Evolutionary conservation across 192 early-diverging fungal genomes (phyloP), one percentile per base, ranked within the genome.

Genomic region (Chytriomyces sp.): DNA sequence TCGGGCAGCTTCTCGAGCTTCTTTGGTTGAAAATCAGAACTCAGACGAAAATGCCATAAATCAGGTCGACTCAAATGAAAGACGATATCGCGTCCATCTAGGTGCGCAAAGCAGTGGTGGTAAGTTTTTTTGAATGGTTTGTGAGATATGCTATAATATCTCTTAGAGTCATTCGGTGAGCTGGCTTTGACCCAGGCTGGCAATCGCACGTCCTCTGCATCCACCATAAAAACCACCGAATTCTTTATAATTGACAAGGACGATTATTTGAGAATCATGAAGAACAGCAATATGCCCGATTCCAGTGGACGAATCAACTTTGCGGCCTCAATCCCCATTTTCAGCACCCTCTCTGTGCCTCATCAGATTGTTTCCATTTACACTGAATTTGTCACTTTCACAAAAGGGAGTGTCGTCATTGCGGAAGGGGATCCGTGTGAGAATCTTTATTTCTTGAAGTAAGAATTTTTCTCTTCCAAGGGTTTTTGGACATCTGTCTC

Each of bases 131-230:
- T 54, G 22, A 56, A n/a, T n/a, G n/a, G n/a, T n/a, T n/a, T n/a
- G n/a, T n/a, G n/a, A n/a, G n/a, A n/a, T 8, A 38, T 74, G 19
- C 54, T 12, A 19, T 53, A 10, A 19, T 26, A 19, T 32, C 7
- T 14, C 28, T 38, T 52, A 81, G 80, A 81, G 39, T 77, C 76
- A 2, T 81, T 81, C 40, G 78, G 78, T n/a, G 80, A 81, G 34
- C 56, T 77, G 1, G 64, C 80, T 0, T 77, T 81, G 58, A 52
- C 72, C 1, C 68, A 64, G 25, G 49, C 28, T 5, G 19, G 52
- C n/a, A 26, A 38, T 12, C 66, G 76, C 19, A 26, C 64, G 1
- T 58, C 73, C 7, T 72, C 71, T 10, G 70, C 52, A 31, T 59
- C 59, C 2, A 81, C 80, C 41, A 75, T 62, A 22, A 52, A 70